Evolutionary conservation across 345 rosid genomes (phyloP).

Genomic region (Syzygium aqueum): DNA sequence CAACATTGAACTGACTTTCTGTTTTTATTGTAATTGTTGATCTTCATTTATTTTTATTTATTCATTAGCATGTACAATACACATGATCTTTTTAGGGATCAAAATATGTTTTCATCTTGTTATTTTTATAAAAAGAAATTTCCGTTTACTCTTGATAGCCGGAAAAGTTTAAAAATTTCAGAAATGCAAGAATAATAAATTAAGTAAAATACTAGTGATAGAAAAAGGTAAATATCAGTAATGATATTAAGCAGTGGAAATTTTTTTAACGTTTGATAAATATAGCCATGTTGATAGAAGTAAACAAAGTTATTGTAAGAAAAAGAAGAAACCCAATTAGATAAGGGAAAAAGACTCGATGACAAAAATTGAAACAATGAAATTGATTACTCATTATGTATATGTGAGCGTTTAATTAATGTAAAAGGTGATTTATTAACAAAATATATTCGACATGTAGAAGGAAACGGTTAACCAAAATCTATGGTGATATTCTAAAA

Average conservation of each 20-base stretch:
- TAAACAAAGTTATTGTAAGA: background rate
- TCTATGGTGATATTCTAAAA: background rate
- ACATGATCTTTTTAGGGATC: rapidly evolving
- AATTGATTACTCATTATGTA: background rate
- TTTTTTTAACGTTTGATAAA: background rate
- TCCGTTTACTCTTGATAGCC: background rate
- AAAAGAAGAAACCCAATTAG: background rate
- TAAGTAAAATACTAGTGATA: background rate
- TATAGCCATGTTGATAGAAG: background rate
- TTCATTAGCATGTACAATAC: background rate
- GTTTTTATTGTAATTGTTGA: rapidly evolving
- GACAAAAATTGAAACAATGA: background rate
- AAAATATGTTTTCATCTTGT: background rate
- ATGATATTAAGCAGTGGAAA: background rate
- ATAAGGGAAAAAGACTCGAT: background rate
- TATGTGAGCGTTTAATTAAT: background rate
- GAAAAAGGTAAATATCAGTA: background rate
- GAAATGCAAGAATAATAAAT: background rate
- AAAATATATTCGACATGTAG: background rate
- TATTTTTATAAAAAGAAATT: background rate
- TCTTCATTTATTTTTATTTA: background rate
- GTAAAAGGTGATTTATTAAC: background rate
- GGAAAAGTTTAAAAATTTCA: background rate
- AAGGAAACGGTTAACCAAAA: background rate
- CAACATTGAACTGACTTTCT: too few species aligned